A percentile compares a stretch with the other conserved stretches of the same genome.
These are phyloP conservation scores for Middelhovenomyces tepae DNA, from an alignment of 805 yeast genomes.

Conservation along the genomic window DNA sequence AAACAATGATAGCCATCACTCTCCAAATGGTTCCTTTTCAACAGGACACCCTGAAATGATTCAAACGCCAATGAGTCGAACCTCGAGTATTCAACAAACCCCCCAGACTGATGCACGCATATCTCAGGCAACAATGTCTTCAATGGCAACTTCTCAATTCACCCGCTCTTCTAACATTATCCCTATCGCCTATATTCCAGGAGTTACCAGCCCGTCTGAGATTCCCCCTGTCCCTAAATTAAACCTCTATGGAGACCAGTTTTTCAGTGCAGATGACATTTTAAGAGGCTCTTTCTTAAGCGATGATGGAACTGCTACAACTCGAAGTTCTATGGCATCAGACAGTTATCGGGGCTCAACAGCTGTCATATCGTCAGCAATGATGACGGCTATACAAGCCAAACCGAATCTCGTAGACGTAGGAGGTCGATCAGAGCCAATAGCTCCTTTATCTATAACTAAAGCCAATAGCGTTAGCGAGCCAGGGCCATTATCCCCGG, in stretches of 20 bases:
- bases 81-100: too few relatives aligned
- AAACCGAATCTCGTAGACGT: constrained; percentile 62
- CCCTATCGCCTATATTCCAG: constrained; percentile 91
- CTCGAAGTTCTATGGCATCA: constrained; percentile 31
- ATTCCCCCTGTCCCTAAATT: too few relatives aligned
- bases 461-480: background rate
- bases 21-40: background rate
- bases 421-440: too few relatives aligned
- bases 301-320: constrained; percentile 12
- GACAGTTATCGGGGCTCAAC: constrained; percentile 36
- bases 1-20: background rate
- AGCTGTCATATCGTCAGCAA: constrained; percentile 33
- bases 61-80: too few relatives aligned
- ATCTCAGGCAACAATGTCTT: constrained; percentile 21
- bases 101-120: constrained; percentile 9
- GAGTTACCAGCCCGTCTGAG: constrained; percentile 43
- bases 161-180: constrained; percentile 81
- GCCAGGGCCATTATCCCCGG: constrained; percentile 32
- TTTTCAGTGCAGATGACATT: constrained; percentile 20
- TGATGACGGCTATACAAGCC: constrained; percentile 68
- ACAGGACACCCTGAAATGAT: background rate
- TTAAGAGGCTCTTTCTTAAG: constrained; percentile 17
- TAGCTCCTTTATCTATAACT: constrained; percentile 42
- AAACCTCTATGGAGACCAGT: constrained; percentile 18
- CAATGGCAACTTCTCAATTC: constrained; percentile 42